These are phyloP conservation scores for Oryza brachyantha DNA, from an alignment of 176 grass and related monocot species.

Conservation along the genomic window DNA sequence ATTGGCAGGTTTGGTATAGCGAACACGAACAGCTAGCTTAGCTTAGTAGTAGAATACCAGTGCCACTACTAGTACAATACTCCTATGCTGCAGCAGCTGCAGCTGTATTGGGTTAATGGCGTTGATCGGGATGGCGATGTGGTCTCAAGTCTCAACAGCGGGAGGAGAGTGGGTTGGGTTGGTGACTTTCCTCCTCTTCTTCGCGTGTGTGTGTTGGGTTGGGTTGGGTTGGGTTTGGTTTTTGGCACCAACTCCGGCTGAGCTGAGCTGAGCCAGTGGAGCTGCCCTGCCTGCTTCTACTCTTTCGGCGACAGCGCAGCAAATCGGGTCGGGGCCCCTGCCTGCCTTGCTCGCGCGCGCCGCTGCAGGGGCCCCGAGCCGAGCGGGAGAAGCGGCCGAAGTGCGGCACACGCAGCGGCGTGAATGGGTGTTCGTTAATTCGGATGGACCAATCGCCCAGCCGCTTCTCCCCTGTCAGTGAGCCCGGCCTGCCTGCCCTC, in stretches of 20 bases:
- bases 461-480: background rate
- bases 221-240: conserved; percentile 8
- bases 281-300: too few species aligned
- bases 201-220: too few species aligned
- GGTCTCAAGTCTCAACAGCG: too few species aligned
- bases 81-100: background rate
- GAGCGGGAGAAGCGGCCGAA: background rate
- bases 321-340: background rate
- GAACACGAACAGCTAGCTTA: background rate
- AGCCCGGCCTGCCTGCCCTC: background rate
- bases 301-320: conserved; percentile 2
- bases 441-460: conserved; percentile 2
- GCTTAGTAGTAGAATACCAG: background rate
- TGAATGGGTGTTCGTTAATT: background rate
- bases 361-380: too few species aligned
- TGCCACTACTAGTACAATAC: background rate
- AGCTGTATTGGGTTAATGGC: background rate
- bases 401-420: background rate
- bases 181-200: background rate
- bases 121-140: background rate
- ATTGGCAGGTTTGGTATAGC: background rate
- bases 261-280: background rate
- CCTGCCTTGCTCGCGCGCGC: too few species aligned
- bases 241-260: conserved; percentile 25
- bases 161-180: conserved; percentile 21